Evolutionary conservation across 139 green algal species (phyloP), one percentile per base, ranked within the genome.

Genomic region (Zygnema circumcarinatum): DNA sequence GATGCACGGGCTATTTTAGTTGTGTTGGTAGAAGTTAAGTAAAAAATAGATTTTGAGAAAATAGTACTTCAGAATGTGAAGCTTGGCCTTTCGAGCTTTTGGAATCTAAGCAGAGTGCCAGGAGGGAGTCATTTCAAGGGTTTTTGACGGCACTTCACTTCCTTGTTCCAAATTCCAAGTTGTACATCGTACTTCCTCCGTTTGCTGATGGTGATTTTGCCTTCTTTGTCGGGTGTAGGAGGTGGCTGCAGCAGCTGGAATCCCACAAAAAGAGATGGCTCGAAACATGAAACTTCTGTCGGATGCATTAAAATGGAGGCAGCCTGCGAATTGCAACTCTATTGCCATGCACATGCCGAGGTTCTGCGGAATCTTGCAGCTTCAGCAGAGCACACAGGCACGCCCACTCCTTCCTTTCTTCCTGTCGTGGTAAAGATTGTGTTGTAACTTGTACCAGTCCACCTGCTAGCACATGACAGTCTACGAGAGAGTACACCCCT

Each of bases 271-370:
- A 35, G 78, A 84, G 33, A 16, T 84, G 21, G 78, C 31, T 32
- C 52, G 78, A n/a, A 76, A 78, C 47, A 16, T 84, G 41, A 33
- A 36, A 53, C 25, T n/a, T 29, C 21, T 84, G 78, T 38, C 32
- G 39, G 78, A 84, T 32, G 78, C 32, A 33, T n/a, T 84, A 33
- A 80, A 78, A 35, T 35, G 39, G 25, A 32, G 40, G n/a, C 78
- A 76, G 78, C 78, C 78, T 16, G 20, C 21, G 22, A 79, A 31
- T 3, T 22, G 29, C 78, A 84, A 84, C 39, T 80, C 78, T 22
- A 78, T 84, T 1, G 72, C 78, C 78, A 32, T 84, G 33, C 78
- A 84, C 78, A 84, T 84, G 78, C 78, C 78, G 1, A 29, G 78
- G 0, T 84, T 84, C 41, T 78, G 41, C 7, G 52, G 33, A 47